Evolutionary conservation across 352 stramenopile genomes (phyloP).

Genomic region (Pilasporangium apinafurcum): DNA sequence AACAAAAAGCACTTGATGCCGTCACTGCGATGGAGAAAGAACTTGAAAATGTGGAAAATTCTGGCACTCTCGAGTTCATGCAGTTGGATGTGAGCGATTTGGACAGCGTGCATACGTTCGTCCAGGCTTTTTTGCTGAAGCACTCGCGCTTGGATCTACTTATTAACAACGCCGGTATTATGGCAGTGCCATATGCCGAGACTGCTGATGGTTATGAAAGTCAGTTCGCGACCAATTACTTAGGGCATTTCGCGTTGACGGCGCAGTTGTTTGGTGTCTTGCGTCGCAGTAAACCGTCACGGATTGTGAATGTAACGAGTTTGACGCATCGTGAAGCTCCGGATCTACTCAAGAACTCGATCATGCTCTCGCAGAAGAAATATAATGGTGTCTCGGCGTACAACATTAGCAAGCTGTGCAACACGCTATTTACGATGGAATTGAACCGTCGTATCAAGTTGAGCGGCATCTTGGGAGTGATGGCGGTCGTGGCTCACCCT

Average conservation of each 20-base stretch:
- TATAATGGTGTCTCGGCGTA: slow-evolving; percentile 28
- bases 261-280: slow-evolving; percentile 34
- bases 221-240: slow-evolving; percentile 71
- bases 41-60: neutral
- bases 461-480: slow-evolving; percentile 12
- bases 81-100: slow-evolving; percentile 34
- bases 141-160: slow-evolving; percentile 50
- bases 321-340: slow-evolving; percentile 32
- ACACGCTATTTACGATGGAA: slow-evolving; percentile 42
- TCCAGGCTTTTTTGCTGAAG: slow-evolving; percentile 18
- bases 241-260: slow-evolving; percentile 67
- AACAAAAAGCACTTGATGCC: slow-evolving; percentile 5
- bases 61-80: slow-evolving; percentile 28
- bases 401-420: slow-evolving; percentile 39
- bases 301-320: slow-evolving; percentile 51
- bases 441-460: slow-evolving; percentile 25
- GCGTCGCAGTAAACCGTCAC: slow-evolving; percentile 13
- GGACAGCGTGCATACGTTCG: slow-evolving; percentile 35
- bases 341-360: slow-evolving; percentile 19
- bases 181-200: slow-evolving; percentile 20
- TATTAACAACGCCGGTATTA: slow-evolving; percentile 73
- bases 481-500: slow-evolving; percentile 19
- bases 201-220: slow-evolving; percentile 36
- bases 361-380: slow-evolving; percentile 30
- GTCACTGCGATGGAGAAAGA: slow-evolving; percentile 6